Conservation (phyloP, 805 yeast genomes). For the Saccharomycopsis schoenii region DNA sequence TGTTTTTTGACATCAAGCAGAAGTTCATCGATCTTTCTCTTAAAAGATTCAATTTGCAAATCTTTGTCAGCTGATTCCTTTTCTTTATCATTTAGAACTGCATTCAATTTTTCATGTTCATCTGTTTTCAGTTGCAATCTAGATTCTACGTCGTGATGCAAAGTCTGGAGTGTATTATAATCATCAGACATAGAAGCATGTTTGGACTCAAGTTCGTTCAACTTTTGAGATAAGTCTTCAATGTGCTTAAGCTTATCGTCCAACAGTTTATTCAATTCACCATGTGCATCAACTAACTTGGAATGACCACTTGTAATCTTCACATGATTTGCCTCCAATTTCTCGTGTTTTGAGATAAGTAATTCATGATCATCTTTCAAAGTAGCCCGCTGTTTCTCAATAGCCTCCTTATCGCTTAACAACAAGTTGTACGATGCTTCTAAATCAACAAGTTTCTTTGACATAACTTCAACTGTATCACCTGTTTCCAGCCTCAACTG, state of each 20-base stretch:
- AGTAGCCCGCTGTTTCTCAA: conserved; percentile 5
- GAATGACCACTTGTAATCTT: background rate
- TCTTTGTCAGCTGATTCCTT: background rate
- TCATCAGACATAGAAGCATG: background rate
- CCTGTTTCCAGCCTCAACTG: conserved; percentile 17
- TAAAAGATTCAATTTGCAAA: background rate
- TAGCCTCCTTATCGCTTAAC: background rate
- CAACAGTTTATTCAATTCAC: background rate
- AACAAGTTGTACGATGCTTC: conserved; percentile 15
- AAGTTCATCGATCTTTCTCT: background rate
- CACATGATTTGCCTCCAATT: background rate
- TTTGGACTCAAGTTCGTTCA: background rate
- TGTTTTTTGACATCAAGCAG: background rate
- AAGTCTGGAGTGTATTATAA: background rate
- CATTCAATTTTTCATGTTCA: background rate
- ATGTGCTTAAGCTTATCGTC: background rate
- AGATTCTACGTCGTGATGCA: background rate
- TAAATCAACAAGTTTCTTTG: conserved; percentile 14
- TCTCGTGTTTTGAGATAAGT: background rate
- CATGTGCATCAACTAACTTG: background rate
- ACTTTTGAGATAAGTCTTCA: background rate
- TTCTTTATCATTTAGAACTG: background rate
- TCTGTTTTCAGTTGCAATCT: background rate
- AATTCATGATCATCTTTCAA: conserved; percentile 7
- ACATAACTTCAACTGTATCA: conserved; percentile 9